phyloP scores from a whole-genome alignment of 208 protist species.

The Strigomonas galati region DNA sequence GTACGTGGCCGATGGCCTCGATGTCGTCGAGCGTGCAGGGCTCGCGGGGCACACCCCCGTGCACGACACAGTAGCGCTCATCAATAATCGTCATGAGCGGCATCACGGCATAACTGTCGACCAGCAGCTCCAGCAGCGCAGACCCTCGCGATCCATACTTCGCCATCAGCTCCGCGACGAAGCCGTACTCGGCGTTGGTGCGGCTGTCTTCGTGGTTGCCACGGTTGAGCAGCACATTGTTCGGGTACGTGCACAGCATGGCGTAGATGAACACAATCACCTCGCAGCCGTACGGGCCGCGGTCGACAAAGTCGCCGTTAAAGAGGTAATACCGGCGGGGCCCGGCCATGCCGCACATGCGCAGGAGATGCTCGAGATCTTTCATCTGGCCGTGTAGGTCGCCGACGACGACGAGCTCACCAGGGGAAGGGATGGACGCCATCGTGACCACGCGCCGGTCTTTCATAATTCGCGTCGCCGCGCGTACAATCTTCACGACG shows the following conservation, averaged over 20 bases:
- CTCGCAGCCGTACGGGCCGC: slow-evolving; percentile 97
- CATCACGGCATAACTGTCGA: slow-evolving; percentile 87
- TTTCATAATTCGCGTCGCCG: slow-evolving; percentile 48
- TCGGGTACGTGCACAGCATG: slow-evolving; percentile 73
- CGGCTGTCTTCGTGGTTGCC: slow-evolving; percentile 90
- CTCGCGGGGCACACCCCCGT: slow-evolving; percentile 96
- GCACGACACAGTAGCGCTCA: slow-evolving; percentile 95
- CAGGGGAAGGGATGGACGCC: slow-evolving; percentile 42
- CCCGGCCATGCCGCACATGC: slow-evolving; percentile 48
- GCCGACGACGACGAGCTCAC: slow-evolving; percentile 77
- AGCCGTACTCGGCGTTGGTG: slow-evolving; percentile 86
- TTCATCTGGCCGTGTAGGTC: slow-evolving; percentile 90
- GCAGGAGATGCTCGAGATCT: slow-evolving; percentile 69
- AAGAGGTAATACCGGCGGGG: slow-evolving; percentile 92
- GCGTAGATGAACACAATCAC: slow-evolving; percentile 74
- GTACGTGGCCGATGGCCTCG: slow-evolving; percentile 89
- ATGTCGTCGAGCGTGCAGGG: slow-evolving; percentile 72
- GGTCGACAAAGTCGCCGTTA: slow-evolving; percentile 99
- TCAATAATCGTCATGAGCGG: slow-evolving; percentile 85
- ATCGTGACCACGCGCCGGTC: slow-evolving; percentile 45
- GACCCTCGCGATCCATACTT: slow-evolving; percentile 62
- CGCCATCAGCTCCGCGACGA: slow-evolving; percentile 58
- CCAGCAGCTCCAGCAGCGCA: slow-evolving; percentile 42
- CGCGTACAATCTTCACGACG: slow-evolving; percentile 38
- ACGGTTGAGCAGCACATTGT: slow-evolving; percentile 85